Base-by-base conservation (phyloP, 331 rosid genomes). In the Arachis monticola region DNA sequence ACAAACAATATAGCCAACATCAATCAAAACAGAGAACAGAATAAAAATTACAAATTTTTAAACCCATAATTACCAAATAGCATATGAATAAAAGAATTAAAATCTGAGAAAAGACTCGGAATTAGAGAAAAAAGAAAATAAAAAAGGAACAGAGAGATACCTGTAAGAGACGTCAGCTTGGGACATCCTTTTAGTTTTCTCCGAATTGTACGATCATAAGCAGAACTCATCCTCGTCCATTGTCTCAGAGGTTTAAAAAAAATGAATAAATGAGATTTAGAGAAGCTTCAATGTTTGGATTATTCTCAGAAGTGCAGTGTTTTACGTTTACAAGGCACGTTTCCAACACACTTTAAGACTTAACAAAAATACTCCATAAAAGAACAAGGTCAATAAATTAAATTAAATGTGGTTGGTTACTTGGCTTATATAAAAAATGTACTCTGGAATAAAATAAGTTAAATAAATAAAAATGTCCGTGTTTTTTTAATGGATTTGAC, bases 121-220 rank as follows among this genome's bases (percentile, higher is more conserved):
- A 72, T 32, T 60, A 1, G 45, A 8, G 10, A 52, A 12, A 52
- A 52, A 52, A 10, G 2, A n/a, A 13, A 60, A 59, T 58, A 57
- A 27, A 50, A 14, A 47, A 47, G 11, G 10, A n/a, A 45, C 2
- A 2, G 38, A 69, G 47, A 51, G 46, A 53, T 11, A 84, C 91
- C 81, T 74, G 77, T 87, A 87, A 40, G 87, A 74, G 80, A 87
- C 82, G 3, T 82, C 81, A 80, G 91, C 42, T 72, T 83, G 85
- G 76, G 88, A 84, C 91, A 87, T 87, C 76, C 80, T 87, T 83
- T 32, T 60, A 7, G 32, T 52, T 30, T 32, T 13, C 30, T 69
- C 46, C n/a, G 58, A 48, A 27, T 44, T 41, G 63, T 56, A 72
- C 6, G 35, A 65, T 67, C 79, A 69, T 74, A 78, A 74, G 51